A percentile compares a stretch with the other conserved stretches of the same genome.
Evolutionary conservation across 177 flowering plant species (phyloP).

Genomic region (Telopea speciosissima): DNA sequence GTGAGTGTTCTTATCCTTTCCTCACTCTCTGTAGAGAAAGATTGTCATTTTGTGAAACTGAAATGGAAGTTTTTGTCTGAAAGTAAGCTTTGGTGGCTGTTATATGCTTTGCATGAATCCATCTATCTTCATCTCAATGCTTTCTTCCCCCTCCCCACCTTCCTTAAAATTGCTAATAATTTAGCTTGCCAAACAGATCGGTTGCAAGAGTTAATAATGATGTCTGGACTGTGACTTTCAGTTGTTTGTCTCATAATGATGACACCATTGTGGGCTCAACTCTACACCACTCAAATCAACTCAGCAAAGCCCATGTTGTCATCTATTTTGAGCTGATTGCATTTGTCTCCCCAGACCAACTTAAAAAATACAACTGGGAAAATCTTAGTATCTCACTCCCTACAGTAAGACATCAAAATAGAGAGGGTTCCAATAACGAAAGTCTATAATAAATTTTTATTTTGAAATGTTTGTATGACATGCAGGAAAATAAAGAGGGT

Average conservation of each 20-base stretch:
- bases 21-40: background rate
- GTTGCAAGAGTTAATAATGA: background rate
- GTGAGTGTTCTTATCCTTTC: background rate
- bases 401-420: too few species aligned
- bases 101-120: background rate
- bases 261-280: background rate
- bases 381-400: too few species aligned
- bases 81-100: background rate
- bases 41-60: background rate
- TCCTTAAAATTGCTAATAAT: background rate
- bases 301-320: too few species aligned
- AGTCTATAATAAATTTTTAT: background rate
- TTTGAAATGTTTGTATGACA: background rate
- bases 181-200: background rate
- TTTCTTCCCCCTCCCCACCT: background rate
- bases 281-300: too few species aligned
- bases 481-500: conserved; percentile 41
- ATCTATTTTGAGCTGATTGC: too few species aligned
- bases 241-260: background rate
- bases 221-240: background rate
- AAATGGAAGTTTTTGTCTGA: background rate
- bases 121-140: background rate
- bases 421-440: background rate
- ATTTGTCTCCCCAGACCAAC: background rate
- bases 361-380: background rate